phyloP scores from a whole-genome alignment of 2,329 filamentous ascomycete genomes.

The Ceratocystis smalleyi region DNA sequence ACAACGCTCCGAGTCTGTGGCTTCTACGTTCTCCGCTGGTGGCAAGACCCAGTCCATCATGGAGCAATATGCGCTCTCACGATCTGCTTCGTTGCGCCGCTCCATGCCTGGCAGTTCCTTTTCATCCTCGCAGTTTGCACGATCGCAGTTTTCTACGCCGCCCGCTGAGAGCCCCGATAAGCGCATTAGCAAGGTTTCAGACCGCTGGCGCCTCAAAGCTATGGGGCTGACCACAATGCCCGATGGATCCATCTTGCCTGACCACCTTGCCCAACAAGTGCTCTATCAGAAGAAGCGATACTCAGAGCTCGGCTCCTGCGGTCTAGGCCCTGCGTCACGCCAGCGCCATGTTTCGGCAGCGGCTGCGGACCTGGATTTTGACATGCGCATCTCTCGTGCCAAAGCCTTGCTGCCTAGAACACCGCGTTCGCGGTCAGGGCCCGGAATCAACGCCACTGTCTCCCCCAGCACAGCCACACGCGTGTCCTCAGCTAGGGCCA shows the following conservation, averaged over 20 bases:
- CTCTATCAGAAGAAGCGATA: conserved; percentile 28
- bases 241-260: conserved; percentile 38
- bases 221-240: conserved; percentile 39
- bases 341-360: conserved; percentile 21
- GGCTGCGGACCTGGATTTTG: conserved; percentile 16
- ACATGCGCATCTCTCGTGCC: conserved; percentile 14
- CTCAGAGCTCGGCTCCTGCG: conserved; percentile 26
- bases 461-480: background rate
- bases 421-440: conserved; percentile 4
- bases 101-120: conserved; percentile 19
- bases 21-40: conserved; percentile 15
- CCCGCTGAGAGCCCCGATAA: conserved; percentile 15
- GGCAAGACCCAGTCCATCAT: conserved; percentile 15
- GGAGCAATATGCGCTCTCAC: conserved; percentile 14
- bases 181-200: conserved; percentile 27
- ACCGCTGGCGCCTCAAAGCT: conserved; percentile 33
- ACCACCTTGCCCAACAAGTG: conserved; percentile 34
- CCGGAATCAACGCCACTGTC: background rate
- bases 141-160: conserved; percentile 14
- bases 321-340: conserved; percentile 19
- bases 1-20: conserved; percentile 10
- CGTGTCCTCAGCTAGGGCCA: conserved; percentile 8
- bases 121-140: conserved; percentile 14
- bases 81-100: conserved; percentile 8
- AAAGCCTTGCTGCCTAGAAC: conserved; percentile 4